These are phyloP conservation scores for Cadophora sp. DNA, from an alignment of 2,329 filamentous ascomycete species.

Conservation along the genomic window DNA sequence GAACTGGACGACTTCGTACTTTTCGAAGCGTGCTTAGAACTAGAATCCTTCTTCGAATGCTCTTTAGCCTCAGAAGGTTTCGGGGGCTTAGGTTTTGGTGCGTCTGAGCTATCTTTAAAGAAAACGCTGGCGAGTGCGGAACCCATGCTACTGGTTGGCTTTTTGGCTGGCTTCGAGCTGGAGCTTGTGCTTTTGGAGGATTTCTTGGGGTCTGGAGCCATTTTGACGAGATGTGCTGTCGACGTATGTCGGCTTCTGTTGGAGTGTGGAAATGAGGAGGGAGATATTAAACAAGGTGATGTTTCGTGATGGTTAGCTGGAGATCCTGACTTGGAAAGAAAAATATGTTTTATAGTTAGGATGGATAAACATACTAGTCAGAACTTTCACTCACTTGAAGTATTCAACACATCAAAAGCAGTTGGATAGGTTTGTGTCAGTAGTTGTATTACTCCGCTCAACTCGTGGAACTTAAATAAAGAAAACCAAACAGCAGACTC, in stretches of 20 bases:
- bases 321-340: too few species aligned
- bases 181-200: neutral
- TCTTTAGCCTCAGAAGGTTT: neutral
- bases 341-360: too few species aligned
- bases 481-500: too few species aligned
- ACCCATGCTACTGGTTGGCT: neutral
- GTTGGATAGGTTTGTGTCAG: too few species aligned
- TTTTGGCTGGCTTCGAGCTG: neutral
- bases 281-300: too few species aligned
- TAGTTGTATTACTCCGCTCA: too few species aligned
- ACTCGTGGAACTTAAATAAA: too few species aligned
- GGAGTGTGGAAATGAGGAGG: too few species aligned
- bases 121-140: neutral
- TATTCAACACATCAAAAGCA: too few species aligned
- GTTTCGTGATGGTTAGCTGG: too few species aligned
- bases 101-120: neutral
- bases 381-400: too few species aligned
- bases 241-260: neutral
- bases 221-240: neutral
- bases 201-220: neutral
- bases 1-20: neutral
- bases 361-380: too few species aligned
- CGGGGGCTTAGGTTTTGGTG: neutral
- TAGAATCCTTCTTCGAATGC: neutral
- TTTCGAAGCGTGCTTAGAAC: neutral